These are phyloP conservation scores for Fistulina hepatica DNA, from an alignment of 1,284 basidiomycete species.

Conservation along the genomic window DNA sequence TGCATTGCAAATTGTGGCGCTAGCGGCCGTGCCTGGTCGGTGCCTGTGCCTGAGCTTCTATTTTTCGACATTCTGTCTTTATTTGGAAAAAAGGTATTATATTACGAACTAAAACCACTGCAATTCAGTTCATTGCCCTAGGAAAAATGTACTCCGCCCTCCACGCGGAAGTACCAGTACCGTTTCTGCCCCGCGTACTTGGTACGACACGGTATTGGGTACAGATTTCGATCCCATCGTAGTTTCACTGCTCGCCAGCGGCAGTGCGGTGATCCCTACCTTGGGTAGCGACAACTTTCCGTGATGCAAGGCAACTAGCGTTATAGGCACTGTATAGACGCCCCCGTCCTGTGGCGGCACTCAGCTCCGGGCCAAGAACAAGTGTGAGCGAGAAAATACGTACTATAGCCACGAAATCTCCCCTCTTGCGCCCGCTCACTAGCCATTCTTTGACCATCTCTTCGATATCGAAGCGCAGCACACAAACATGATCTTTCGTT, in stretches of 20 bases:
- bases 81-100: no score
- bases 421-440: constrained; percentile 69
- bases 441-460: constrained; percentile 73
- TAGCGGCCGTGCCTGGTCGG: no score
- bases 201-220: constrained; percentile 62
- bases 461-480: constrained; percentile 66
- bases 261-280: constrained; percentile 50
- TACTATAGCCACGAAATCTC: constrained; percentile 63
- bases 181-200: constrained; percentile 66
- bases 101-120: not conserved
- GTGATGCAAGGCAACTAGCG: constrained; percentile 69
- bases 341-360: constrained; percentile 38
- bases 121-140: constrained; percentile 31
- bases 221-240: constrained; percentile 47
- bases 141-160: constrained; percentile 68
- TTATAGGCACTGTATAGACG: constrained; percentile 47
- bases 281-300: constrained; percentile 64
- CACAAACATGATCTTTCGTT: constrained; percentile 35
- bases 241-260: constrained; percentile 35
- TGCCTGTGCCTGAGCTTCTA: no score
- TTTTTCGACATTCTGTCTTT: no score
- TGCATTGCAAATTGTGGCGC: no score
- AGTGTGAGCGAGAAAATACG: constrained; percentile 12
- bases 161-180: constrained; percentile 65
- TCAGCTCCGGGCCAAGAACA: constrained; percentile 5